Base-by-base conservation (phyloP, 2,329 filamentous ascomycete genomes). In the Hirsutella thompsonii region DNA sequence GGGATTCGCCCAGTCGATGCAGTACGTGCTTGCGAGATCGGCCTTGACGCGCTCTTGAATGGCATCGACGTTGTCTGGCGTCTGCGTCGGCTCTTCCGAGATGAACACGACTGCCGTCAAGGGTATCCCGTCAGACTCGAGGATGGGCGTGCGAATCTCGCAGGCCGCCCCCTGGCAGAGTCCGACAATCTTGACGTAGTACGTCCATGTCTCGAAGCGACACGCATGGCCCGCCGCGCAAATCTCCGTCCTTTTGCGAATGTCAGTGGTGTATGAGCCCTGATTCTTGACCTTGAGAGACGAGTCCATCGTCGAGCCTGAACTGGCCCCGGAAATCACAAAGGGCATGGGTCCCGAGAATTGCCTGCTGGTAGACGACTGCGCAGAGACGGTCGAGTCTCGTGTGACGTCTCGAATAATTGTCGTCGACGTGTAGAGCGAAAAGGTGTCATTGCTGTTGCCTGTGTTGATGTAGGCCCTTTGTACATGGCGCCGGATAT, bases 1-100 rank as follows among this genome's bases (percentile, higher is more conserved):
- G 11, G 37, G 37, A 2, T 39, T 39, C 28, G n/a, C 28, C 37
- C 37, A 39, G 29, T 39, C 37, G 28, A 39, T 39, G 29, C 37
- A 39, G 29, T 20, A 39, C 19, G 20, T 29, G 37, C 28, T 18
- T 13, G 16, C 11, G 3, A 39, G 9, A 4, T 39, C 19, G 9
- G 28, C 19, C 11, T 33, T 13, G 18, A 39, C 3, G 4, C 11
- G 18, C 5, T 21, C 5, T 3, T 20, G 4, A 10, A 39, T 20
- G 16, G 37, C 26, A 11, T 13, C 18, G 3, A n/a, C 19, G 26
- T 21, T 20, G n/a, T n/a, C n/a, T n/a, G n/a, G n/a, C 5, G 4
- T 20, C 8, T 14, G 4, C 19, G 37, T 26, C 19, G 33, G 13
- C 13, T 23, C 9, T 11, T 39, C 28, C 28, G 37, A 19, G 11